Evolutionary conservation across 208 protist species (phyloP).

Genomic region (Phytomonas sp.): DNA sequence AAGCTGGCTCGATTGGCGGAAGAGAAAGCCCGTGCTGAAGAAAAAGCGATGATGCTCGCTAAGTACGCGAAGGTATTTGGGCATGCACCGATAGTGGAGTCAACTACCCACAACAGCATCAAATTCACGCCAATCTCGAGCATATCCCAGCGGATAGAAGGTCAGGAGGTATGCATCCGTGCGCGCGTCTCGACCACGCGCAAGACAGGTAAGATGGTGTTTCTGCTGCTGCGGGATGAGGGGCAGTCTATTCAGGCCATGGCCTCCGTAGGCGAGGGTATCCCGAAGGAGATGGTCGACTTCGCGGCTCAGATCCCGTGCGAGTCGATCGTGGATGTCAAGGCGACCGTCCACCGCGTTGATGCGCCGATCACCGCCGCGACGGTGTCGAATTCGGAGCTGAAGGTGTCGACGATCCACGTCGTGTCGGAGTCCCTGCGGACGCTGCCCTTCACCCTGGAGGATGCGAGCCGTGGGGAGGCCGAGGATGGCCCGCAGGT

Average conservation of each 20-base stretch:
- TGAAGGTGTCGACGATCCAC: slow-evolving; percentile 75
- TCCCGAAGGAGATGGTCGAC: slow-evolving; percentile 88
- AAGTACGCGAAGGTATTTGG: slow-evolving; percentile 80
- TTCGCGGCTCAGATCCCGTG: slow-evolving; percentile 82
- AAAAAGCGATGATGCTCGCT: slow-evolving; percentile 73
- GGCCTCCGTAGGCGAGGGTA: slow-evolving; percentile 50
- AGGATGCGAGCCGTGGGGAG: slow-evolving; percentile 81
- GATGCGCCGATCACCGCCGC: slow-evolving; percentile 76
- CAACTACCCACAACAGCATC: slow-evolving; percentile 45
- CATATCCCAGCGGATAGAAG: slow-evolving; percentile 32
- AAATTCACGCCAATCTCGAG: slow-evolving; percentile 38
- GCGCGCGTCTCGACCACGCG: slow-evolving; percentile 82
- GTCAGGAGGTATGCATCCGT: slow-evolving; percentile 58
- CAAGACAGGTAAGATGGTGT: slow-evolving; percentile 89
- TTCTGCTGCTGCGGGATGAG: slow-evolving; percentile 84
- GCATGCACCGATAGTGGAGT: slow-evolving; percentile 62
- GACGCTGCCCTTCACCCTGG: slow-evolving; percentile 88
- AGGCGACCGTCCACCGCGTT: slow-evolving; percentile 43
- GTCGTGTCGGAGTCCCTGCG: slow-evolving; percentile 76
- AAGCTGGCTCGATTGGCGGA: slow-evolving; percentile 78
- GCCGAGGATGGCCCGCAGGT: slow-evolving; percentile 71
- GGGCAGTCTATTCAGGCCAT: slow-evolving; percentile 79
- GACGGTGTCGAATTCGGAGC: slow-evolving; percentile 70
- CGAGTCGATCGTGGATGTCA: slow-evolving; percentile 88
- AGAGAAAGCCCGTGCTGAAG: slow-evolving; percentile 69